Evolutionary conservation across 345 rosid genomes (phyloP), one percentile per base, ranked within the genome.

Genomic region (Hibiscus syriacus): DNA sequence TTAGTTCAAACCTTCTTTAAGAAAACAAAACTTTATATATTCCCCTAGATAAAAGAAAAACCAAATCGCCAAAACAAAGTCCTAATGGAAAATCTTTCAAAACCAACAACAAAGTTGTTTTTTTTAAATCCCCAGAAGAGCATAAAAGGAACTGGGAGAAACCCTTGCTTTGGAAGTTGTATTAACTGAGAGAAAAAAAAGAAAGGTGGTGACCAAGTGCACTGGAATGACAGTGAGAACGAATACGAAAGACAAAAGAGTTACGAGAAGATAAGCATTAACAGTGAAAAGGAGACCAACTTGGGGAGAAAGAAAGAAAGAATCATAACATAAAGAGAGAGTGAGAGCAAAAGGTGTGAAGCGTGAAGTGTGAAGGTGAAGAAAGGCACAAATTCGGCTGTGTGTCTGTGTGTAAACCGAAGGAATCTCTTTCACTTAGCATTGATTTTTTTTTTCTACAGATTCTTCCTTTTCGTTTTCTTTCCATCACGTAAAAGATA

Each of bases 401-500:
- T 0, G 22, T 48, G 22, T 48, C 5, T 60, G 27, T 25, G 69
- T 34, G 48, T 61, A 50, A 9, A 4, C 73, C 62, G 66, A 72
- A 76, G 80, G 79, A 76, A 78, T 82, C 84, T 63, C 53, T 72
- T 20, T 50, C 59, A 66, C 62, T 45, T 54, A 72, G 16, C 2
- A 12, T 43, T 64, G 39, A 20, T 72, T 71, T 67, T 58, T 58
- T 13, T 65, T 72, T 73, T 57, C 11, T 52, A 46, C 60, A 16
- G 19, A 45, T n/a, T 14, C 41, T 50, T 50, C 55, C 20, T 27
- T 55, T 54, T 63, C 36, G 27, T 62, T 74, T 59, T 69, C 64
- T 70, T 69, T 43, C 77, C 58, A 22, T 54, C 70, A 77, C 76
- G 87, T 77, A n/a, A 81, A 79, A 84, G 83, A 41, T 55, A 55